These are phyloP conservation scores for Termitomyces titanicus DNA, from an alignment of 768 basidiomycete species.

Conservation along the genomic window DNA sequence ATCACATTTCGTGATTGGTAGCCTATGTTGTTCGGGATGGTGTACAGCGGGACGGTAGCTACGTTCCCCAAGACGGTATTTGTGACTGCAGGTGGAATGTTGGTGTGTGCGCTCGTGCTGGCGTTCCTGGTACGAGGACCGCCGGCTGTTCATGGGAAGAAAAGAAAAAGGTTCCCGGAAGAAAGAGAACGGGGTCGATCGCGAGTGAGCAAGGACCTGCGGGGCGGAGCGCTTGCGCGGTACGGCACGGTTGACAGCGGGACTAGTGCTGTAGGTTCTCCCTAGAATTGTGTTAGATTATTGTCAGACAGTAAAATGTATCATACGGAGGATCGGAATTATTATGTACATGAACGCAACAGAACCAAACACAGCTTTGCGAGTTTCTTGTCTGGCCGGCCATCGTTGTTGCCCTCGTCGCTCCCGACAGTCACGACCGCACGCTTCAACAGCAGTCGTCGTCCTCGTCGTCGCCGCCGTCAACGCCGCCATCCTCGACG, in stretches of 20 bases:
- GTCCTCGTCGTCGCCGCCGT: slow-evolving; percentile 17
- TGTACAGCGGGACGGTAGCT: slow-evolving; percentile 70
- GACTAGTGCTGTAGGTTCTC: background rate
- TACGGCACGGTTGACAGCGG: slow-evolving; percentile 13
- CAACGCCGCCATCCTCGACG: slow-evolving; percentile 4
- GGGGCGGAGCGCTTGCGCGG: slow-evolving; percentile 30
- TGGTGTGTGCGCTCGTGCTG: slow-evolving; percentile 35
- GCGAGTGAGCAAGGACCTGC: slow-evolving; percentile 44
- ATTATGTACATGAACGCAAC: slow-evolving; percentile 12
- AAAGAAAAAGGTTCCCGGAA: slow-evolving; percentile 13
- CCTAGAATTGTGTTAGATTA: background rate
- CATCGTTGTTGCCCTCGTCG: slow-evolving; percentile 15
- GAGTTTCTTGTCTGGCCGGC: slow-evolving; percentile 14
- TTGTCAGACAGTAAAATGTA: background rate
- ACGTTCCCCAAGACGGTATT: slow-evolving; percentile 72
- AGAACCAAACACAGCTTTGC: slow-evolving; percentile 20
- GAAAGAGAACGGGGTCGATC: slow-evolving; percentile 43
- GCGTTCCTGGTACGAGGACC: slow-evolving; percentile 40
- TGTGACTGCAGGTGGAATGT: slow-evolving; percentile 46
- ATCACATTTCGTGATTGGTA: slow-evolving; percentile 14
- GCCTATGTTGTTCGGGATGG: slow-evolving; percentile 71
- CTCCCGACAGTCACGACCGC: slow-evolving; percentile 14
- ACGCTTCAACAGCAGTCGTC: slow-evolving; percentile 16
- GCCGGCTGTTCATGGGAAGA: slow-evolving; percentile 27
- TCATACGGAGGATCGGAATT: slow-evolving; percentile 1